Evolutionary conservation across 306 rosid species (phyloP), one percentile per base, ranked within the genome.

Genomic region (Cucumis cinereus): DNA sequence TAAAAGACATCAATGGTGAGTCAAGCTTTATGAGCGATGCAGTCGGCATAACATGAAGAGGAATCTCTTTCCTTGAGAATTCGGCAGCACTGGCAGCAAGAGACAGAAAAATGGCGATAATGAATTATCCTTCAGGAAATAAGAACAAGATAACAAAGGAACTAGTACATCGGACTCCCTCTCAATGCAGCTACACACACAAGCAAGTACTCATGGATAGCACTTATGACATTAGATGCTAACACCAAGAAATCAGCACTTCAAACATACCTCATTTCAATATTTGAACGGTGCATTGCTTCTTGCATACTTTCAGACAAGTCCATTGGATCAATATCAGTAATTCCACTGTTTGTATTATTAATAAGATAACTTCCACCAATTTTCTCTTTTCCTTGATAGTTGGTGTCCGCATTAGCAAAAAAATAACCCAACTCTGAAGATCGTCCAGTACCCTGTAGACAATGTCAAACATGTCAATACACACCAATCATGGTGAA

Each of bases 221-320:
- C 56, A 22, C 55, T 10, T 40, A 40, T 66, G 53, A 20, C 19
- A 40, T 17, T 35, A 8, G 49, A 35, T 3, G 73, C 47, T 12
- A 67, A 23, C 12, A 22, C 54, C 54, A 12, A 41, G n/a, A 41
- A 41, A 41, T 40, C 20, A 5, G 54, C 35, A 67, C 49, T 16
- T 47, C 14, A 24, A 73, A 80, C 77, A 78, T 85, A 95, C 99
- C 99, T 90, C 96, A 89, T 86, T 68, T 95, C 99, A 85, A 95
- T 81, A 84, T 89, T 95, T 8, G 98, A 95, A 72, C 98, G 98
- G 78, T 92, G 98, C 99, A 95, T 86, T 71, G 99, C 99, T 85
- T 95, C 99, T 89, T 95, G 99, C 97, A 95, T 90, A 79, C 98
- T 87, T 68, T 95, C 99, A 77, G 97, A 90, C 89, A 90, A 87